Evolutionary conservation across 495 filamentous ascomycete species (phyloP).

Genomic region (Sordaria brevicollis): DNA sequence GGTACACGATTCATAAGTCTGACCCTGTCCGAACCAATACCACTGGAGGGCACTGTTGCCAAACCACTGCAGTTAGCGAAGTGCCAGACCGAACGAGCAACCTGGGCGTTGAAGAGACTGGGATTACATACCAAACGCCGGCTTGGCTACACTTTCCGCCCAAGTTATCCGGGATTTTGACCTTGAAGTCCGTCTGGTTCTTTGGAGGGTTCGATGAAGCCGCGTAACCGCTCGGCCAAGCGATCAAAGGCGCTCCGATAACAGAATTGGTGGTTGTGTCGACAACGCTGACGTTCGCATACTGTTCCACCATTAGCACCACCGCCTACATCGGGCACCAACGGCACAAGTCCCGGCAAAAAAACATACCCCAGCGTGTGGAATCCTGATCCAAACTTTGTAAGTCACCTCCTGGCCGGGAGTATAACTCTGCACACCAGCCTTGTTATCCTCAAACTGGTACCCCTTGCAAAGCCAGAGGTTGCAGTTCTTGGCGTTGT

Average conservation of each 20-base stretch:
- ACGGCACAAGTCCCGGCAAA: too few relatives aligned
- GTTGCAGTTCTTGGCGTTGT: slow-evolving; percentile 49
- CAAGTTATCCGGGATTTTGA: slow-evolving; percentile 52
- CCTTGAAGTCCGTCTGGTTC: slow-evolving; percentile 51
- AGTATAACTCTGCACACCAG: slow-evolving; percentile 50
- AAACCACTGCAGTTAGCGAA: neutral
- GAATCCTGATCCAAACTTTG: slow-evolving; percentile 49
- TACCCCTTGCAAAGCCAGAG: slow-evolving; percentile 63
- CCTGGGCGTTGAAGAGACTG: neutral
- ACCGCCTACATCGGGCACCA: too few relatives aligned
- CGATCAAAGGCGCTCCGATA: slow-evolving; percentile 43
- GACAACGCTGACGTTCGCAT: slow-evolving; percentile 61
- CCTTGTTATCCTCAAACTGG: slow-evolving; percentile 61
- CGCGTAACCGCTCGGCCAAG: slow-evolving; percentile 41
- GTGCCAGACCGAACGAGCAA: neutral
- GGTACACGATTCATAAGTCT: slow-evolving; percentile 66
- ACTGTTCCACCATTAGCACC: slow-evolving; percentile 29
- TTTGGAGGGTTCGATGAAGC: slow-evolving; percentile 43
- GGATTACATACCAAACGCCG: slow-evolving; percentile 44
- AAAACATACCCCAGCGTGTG: slow-evolving; percentile 30
- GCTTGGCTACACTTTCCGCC: slow-evolving; percentile 45
- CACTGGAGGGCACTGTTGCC: slow-evolving; percentile 47
- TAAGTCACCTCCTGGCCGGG: slow-evolving; percentile 51
- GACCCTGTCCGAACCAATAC: slow-evolving; percentile 53
- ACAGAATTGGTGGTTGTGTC: slow-evolving; percentile 50